Base-by-base conservation (phyloP, 495 filamentous ascomycete genomes). In the Pyrenula aspistea region DNA sequence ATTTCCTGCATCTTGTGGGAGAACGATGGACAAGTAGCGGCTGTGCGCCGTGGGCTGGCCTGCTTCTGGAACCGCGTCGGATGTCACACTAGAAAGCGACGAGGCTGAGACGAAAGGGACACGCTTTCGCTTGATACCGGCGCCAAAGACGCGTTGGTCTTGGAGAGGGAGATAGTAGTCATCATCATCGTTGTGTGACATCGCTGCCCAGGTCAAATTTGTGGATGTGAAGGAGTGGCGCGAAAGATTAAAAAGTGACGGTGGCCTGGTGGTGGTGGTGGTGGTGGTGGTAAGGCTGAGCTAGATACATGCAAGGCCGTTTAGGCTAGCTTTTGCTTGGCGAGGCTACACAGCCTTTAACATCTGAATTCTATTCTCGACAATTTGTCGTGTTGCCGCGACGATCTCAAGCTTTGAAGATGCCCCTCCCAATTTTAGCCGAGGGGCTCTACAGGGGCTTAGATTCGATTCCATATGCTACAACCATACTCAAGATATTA, bases 401-500 rank as follows among this genome's bases (percentile, higher is more conserved):
- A n/a, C n/a, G n/a, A n/a, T n/a, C n/a, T n/a, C 31, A 42, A 23
- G 48, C 47, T 12, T 56, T 56, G 59, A 47, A 24, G 51, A 98
- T 98, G 93, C 89, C 92, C 56, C 75, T 97, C 56, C 84, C 82
- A 23, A 76, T 95, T 55, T 64, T 93, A 53, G 75, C 74, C 49
- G 70, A 85, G 58, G 73, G 77, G 19, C 59, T 86, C 56, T 67
- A 67, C 57, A 77, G 88, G 58, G 92, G 94, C 55, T 56, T 87
- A 19, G 68, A 70, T 21, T 77, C 80, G 60, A 73, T 95, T 49
- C 91, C 90, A 21, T 80, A 76, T 62, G 73, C 77, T 20, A 81
- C 75, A 68, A 73, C 75, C 1, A 63, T 85, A 19, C 65, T 89
- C 63, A 85, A 87, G 60, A 57, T 71, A 50, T 66, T 75, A 15